Base-by-base conservation (phyloP, 164 flowering plant species). In the Nymphaea colorata region DNA sequence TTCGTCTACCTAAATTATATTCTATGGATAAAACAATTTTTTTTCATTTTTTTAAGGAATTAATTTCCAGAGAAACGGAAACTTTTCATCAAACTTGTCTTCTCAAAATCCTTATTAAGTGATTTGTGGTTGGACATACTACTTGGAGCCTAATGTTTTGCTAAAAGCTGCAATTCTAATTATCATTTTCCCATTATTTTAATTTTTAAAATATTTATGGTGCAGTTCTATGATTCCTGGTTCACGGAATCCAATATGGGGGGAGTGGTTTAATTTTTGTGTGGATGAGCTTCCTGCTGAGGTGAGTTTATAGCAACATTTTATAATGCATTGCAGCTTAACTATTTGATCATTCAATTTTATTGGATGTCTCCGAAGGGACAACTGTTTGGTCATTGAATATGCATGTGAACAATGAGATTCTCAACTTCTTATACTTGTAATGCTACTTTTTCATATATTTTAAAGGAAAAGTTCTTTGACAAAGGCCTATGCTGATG, bases 201-300 rank as follows among this genome's bases (percentile, higher is more conserved):
- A 7, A 61, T 61, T 61, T 61, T 61, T 61, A 6, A 5, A 4
- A n/a, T 36, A n/a, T n/a, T 4, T 61, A 36, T 69, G 53, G 55
- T 84, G 81, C 82, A 94, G 98, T 72, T 94, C 97, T 51, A 94
- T 91, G 98, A 86, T 94, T 71, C 98, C 98, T 79, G 96, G 97
- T 68, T 87, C 97, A 61, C 87, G 98, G 83, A 91, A 94, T 79
- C 98, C 97, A 12, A 89, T 94, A 97, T 94, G 98, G 98, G 98
- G 98, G 61, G 97, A 91, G 82, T 96, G 86, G 85, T 94, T 94
- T 75, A 86, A 91, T 75, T 91, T 91, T 83, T 79, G 77, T 72
- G 93, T 86, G 64, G 95, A 94, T 78, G 89, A 88, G 74, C 96
- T 94, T 76, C 98, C 98, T 71, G 93, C 82, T 6, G 77, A 89